These are phyloP conservation scores for Salix exigua DNA, from an alignment of 345 rosid genomes.

Conservation along the genomic window DNA sequence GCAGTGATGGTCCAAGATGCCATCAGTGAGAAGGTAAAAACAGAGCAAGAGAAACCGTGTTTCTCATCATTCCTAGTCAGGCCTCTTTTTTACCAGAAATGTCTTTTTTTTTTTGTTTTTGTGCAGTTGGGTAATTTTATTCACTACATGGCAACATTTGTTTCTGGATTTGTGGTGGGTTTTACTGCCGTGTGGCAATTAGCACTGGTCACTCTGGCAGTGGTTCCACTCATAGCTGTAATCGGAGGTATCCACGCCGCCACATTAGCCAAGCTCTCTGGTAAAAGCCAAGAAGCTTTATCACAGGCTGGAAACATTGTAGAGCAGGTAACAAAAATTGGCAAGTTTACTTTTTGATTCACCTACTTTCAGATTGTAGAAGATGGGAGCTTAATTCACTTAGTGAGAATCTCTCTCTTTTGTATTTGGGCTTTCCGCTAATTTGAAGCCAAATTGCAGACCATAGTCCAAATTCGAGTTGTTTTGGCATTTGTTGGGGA, in stretches of 20 bases:
- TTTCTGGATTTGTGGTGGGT: constrained; percentile 90
- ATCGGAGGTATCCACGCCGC: constrained; percentile 83
- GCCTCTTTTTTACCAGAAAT: background rate
- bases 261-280: constrained; percentile 67
- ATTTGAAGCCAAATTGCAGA: constrained; percentile 46
- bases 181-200: constrained; percentile 98
- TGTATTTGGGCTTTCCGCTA: constrained; percentile 27
- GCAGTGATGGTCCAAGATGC: constrained; percentile 98
- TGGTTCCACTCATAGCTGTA: constrained; percentile 91
- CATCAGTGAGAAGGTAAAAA: constrained; percentile 89
- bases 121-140: constrained; percentile 92
- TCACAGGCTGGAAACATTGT: constrained; percentile 90
- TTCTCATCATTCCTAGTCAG: constrained; percentile 6
- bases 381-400: background rate
- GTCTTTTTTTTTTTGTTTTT: constrained; percentile 2
- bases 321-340: constrained; percentile 61
- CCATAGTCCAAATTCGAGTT: constrained; percentile 85
- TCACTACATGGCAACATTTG: constrained; percentile 92
- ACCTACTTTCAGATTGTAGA: background rate
- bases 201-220: constrained; percentile 91
- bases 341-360: background rate
- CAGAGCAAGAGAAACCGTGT: background rate
- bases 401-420: constrained; percentile 1
- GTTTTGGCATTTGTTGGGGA: constrained; percentile 89
- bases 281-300: constrained; percentile 78